Evolutionary conservation across 768 basidiomycete species (phyloP).

Genomic region (Pleurotus platypus): DNA sequence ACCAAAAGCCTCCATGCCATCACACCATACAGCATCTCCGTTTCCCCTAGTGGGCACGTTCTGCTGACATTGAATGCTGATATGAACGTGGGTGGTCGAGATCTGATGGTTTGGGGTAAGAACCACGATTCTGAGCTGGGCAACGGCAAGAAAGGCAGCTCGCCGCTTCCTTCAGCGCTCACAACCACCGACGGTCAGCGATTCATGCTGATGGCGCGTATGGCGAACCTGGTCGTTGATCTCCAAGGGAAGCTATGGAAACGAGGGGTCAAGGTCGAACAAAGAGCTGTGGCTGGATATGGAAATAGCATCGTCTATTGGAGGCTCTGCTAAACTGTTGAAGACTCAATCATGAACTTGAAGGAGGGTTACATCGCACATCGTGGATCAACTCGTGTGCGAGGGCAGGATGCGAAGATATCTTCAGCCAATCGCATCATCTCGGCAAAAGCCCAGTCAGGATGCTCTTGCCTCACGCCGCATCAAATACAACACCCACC

Average conservation of each 20-base stretch:
- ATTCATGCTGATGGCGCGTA: slow-evolving; percentile 53
- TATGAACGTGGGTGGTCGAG: slow-evolving; percentile 48
- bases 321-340: slow-evolving; percentile 36
- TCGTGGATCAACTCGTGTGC: slow-evolving; percentile 1
- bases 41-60: slow-evolving; percentile 76
- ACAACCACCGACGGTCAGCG: slow-evolving; percentile 49
- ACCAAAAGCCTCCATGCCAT: slow-evolving; percentile 61
- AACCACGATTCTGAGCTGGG: slow-evolving; percentile 76
- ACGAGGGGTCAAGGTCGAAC: slow-evolving; percentile 58
- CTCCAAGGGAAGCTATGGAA: slow-evolving; percentile 59
- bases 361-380: neutral
- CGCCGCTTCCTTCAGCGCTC: slow-evolving; percentile 50
- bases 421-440: neutral
- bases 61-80: slow-evolving; percentile 58
- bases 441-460: slow-evolving; percentile 3
- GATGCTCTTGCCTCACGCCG: neutral
- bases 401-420: neutral
- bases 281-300: slow-evolving; percentile 59
- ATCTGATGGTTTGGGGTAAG: slow-evolving; percentile 70
- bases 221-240: slow-evolving; percentile 53
- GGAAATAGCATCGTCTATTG: slow-evolving; percentile 69
- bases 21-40: slow-evolving; percentile 53
- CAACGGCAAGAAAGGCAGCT: slow-evolving; percentile 63
- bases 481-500: slow-evolving; percentile 4
- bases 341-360: neutral